Evolutionary conservation across 805 yeast genomes (phyloP), one percentile per base, ranked within the genome.

Genomic region (Wickerhamiella shivajii): DNA sequence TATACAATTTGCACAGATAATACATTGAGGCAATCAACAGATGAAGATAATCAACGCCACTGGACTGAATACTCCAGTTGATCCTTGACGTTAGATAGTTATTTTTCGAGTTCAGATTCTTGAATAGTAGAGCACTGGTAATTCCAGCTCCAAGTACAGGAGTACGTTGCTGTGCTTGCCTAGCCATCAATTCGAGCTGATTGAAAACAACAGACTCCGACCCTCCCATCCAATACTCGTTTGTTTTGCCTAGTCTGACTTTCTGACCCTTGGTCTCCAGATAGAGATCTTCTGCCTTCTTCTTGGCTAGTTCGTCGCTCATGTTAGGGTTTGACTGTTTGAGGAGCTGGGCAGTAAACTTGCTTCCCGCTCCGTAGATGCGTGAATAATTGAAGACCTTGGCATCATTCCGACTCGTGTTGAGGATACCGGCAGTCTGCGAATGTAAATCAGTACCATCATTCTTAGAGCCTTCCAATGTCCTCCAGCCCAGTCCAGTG

Each of bases 401-500:
- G 5, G 98, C 98, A 42, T 90, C 93, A 46, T 77, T 74, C 53
- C 99, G 66, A 17, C 79, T 71, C 33, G 92, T 85, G 0, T 93
- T 93, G 51, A 90, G 57, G 44, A 92, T 84, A 8, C 66, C 65
- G 0, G 98, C 95, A 0, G 97, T 90, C 44, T 79, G 84, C 0
- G 96, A 83, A 52, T 90, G 99, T 39, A 92, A 58, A 57, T 90
- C 99, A 0, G 99, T 92, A 4, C 90, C 92, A 35, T 78, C 87
- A 37, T 61, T 64, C 56, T 90, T 90, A 3, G 87, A 74, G 13
- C 99, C 99, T 60, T 90, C 99, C 36, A 90, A 63, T 2, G 96
- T 85, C 99, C 90, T 92, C 98, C 98, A 92, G 0, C 97, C 96
- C 35, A 92, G 67, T 0, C 97, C 93, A 0, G 97, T 83, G 10